Conservation (phyloP, 306 rosid genomes). For the Albizia julibrissin region DNA sequence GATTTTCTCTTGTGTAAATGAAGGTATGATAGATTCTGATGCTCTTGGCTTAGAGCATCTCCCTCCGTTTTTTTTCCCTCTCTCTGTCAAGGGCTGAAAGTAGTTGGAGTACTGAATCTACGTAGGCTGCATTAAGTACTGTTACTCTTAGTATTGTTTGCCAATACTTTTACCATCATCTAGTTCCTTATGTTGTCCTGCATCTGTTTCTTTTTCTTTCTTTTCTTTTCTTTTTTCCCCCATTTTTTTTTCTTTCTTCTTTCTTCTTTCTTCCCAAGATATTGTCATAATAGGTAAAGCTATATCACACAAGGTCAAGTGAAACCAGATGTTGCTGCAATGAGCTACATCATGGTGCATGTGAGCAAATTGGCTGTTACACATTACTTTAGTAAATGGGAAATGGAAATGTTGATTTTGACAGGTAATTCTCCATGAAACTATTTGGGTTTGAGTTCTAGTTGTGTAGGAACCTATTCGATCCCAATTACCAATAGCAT, state of each 20-base stretch:
- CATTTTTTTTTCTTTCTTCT: not conserved
- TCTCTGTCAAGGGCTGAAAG: constrained; percentile 37
- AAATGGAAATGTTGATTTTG: constrained; percentile 52
- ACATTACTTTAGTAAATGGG: constrained; percentile 61
- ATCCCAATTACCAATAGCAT: constrained; percentile 16
- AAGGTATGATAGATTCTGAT: constrained; percentile 79
- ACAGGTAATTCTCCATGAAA: constrained; percentile 73
- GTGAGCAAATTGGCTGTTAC: constrained; percentile 66
- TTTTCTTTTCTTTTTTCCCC: not conserved
- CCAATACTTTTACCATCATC: constrained; percentile 44
- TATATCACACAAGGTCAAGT: constrained; percentile 60
- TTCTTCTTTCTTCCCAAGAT: constrained; percentile 34
- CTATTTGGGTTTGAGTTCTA: constrained; percentile 41
- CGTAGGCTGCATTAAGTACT: constrained; percentile 35
- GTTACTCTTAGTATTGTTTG: constrained; percentile 34
- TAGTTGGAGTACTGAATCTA: constrained; percentile 42
- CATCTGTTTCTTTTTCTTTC: constrained; percentile 32
- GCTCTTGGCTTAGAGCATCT: constrained; percentile 55
- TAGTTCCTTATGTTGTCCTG: constrained; percentile 63
- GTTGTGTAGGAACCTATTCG: constrained; percentile 32
- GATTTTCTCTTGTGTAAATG: constrained; percentile 66
- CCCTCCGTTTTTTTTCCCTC: constrained; percentile 32
- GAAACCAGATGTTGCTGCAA: constrained; percentile 82
- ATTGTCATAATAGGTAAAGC: constrained; percentile 76
- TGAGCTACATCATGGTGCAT: constrained; percentile 68